Base-by-base conservation (phyloP, 2,329 filamentous ascomycete species). In the Penicillium brevicompactum region DNA sequence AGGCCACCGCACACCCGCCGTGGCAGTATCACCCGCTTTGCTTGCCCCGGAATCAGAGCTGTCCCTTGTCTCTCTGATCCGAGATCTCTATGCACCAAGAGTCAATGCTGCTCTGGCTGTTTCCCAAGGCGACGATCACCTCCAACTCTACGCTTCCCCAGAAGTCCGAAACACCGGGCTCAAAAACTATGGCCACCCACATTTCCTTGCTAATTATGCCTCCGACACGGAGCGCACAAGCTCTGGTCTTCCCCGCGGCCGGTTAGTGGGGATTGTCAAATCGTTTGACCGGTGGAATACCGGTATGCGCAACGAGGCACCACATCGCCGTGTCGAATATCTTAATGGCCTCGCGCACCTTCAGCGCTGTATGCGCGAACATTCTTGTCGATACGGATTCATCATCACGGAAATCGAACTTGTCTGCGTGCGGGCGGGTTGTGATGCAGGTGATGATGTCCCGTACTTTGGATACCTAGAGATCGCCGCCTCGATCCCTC, bases 391-490 rank as follows among this genome's bases (percentile, higher is more conserved):
- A 56, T 97, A 97, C 74, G 93, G 93, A 51, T 97, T 96, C 80
- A 93, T 97, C 74, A 86, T 97, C 69, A 97, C 91, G 1, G 93
- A 97, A 76, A 96, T 96, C 66, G 93, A 97, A 77, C 86, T 97
- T 8, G 87, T 97, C 38, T 87, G 94, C 65, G 91, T 96, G 1
- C 90, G 92, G 67, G 90, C 89, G 62, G 92, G 92, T 49, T 78
- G 76, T 53, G 76, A 84, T 71, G 64, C 87, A 82, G 67, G 67
- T 27, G 76, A 77, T 45, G 76, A 81, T 40, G 86, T 86, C 1
- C 92, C 92, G 0, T 87, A 91, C 71, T 97, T 96, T 69, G 92
- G 93, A n/a, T 91, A 87, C 73, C 80, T 97, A 5, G 92, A 97
- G 73, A 82, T 96, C 27, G 79, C 82, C 0, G 69, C 81, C 0